Conservation (phyloP, 2,329 filamentous ascomycete genomes). For the Calonectria pseudoturangicola region DNA sequence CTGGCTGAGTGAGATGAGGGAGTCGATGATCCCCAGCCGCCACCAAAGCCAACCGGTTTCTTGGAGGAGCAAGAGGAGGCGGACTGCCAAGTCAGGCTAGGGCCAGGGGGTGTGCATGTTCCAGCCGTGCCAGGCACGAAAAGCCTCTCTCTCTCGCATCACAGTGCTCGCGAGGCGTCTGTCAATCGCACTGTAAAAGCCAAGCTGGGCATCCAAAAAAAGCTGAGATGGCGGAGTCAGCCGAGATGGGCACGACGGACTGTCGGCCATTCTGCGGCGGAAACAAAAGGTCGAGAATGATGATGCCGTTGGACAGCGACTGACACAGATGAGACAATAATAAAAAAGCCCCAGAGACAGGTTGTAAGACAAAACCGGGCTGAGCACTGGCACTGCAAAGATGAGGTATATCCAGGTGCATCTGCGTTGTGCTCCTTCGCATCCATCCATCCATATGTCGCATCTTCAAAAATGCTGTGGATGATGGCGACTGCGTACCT, state of each 20-base stretch:
- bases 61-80: background rate
- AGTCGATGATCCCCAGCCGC: slow-evolving; percentile 6
- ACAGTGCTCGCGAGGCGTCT: background rate
- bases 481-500: slow-evolving; percentile 48
- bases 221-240: slow-evolving; percentile 17
- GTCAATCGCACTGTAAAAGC: slow-evolving; percentile 17
- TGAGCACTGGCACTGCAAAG: background rate
- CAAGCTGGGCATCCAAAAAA: slow-evolving; percentile 2
- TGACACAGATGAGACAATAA: slow-evolving; percentile 29
- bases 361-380: slow-evolving; percentile 2
- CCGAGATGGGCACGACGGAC: slow-evolving; percentile 2
- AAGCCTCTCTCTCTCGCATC: slow-evolving; percentile 19
- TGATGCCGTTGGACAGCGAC: slow-evolving; percentile 29
- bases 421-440: background rate
- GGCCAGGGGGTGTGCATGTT: background rate
- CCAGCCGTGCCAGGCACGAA: background rate
- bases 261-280: slow-evolving; percentile 21
- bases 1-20: slow-evolving; percentile 19
- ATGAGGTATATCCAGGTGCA: background rate
- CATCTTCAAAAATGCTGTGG: slow-evolving; percentile 27
- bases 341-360: slow-evolving; percentile 16
- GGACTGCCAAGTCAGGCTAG: slow-evolving; percentile 1
- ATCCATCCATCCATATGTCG: slow-evolving; percentile 7
- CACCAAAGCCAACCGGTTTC: slow-evolving; percentile 7
- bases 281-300: slow-evolving; percentile 19